phyloP scores from a whole-genome alignment of 306 rosid genomes.

The Ormosia emarginata region DNA sequence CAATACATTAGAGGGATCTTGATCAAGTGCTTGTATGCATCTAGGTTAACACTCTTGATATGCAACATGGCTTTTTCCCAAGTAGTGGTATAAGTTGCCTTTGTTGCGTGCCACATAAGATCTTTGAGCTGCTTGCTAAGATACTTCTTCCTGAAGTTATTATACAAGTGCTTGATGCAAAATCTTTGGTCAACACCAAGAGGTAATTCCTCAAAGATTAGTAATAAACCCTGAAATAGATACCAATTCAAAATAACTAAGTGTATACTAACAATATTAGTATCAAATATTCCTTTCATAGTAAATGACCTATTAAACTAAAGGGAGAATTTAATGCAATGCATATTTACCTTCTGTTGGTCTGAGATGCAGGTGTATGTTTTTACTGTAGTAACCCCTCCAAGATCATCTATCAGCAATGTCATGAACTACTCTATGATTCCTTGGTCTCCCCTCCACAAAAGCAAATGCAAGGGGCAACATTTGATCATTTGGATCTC shows the following conservation, averaged over 20 bases:
- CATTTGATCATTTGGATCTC: not conserved
- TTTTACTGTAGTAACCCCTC: not conserved
- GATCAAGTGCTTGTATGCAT: not conserved
- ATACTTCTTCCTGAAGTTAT: not conserved
- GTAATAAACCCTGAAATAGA: too few relatives aligned
- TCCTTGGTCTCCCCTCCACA: not conserved
- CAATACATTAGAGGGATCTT: not conserved
- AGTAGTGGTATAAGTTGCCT: not conserved
- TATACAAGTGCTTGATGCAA: not conserved
- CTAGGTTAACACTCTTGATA: not conserved
- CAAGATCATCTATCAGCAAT: not conserved
- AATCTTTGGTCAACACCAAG: too few relatives aligned
- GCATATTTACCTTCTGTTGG: not conserved
- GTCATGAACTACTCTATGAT: not conserved
- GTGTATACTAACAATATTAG: too few relatives aligned
- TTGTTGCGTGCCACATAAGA: not conserved
- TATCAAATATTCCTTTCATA: too few relatives aligned
- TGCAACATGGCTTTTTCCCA: not conserved
- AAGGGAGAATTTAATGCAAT: too few relatives aligned
- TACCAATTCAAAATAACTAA: too few relatives aligned
- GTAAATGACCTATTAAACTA: too few relatives aligned
- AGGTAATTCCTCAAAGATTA: too few relatives aligned
- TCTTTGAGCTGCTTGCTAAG: not conserved
- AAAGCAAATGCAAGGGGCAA: not conserved
- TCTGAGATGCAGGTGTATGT: not conserved